Conservation (phyloP, 345 rosid species). For the Iberis pinnata region DNA sequence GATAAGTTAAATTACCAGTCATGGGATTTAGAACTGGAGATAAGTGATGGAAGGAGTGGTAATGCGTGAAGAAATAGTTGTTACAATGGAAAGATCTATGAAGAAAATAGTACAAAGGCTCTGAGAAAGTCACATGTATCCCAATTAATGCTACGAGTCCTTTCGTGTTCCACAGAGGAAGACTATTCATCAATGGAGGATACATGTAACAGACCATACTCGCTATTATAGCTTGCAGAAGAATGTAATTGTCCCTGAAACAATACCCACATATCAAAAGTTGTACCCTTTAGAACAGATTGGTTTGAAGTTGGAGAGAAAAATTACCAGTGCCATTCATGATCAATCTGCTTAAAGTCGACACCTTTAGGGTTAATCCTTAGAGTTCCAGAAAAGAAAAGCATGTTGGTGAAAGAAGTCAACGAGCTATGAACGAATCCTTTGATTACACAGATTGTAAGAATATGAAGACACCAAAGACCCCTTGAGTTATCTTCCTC, state of each 20-base stretch:
- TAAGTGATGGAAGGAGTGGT: constrained; percentile 77
- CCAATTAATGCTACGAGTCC: constrained; percentile 54
- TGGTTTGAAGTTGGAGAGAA: no score
- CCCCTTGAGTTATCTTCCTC: constrained; percentile 35
- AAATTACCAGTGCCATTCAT: constrained; percentile 81
- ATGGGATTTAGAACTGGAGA: constrained; percentile 65
- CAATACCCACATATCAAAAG: constrained; percentile 3
- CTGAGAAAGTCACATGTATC: constrained; percentile 71
- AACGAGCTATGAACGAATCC: constrained; percentile 29
- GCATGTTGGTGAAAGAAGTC: constrained; percentile 50
- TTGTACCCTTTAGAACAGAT: no score
- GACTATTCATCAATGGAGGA: constrained; percentile 38
- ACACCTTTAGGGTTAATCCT: constrained; percentile 57
- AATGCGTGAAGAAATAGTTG: constrained; percentile 46
- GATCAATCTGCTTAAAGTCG: constrained; percentile 85
- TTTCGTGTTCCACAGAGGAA: constrained; percentile 63
- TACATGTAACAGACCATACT: constrained; percentile 43
- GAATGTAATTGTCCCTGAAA: constrained; percentile 83
- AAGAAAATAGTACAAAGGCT: constrained; percentile 67
- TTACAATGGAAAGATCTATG: constrained; percentile 55
- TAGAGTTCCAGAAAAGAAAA: constrained; percentile 46
- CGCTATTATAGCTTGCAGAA: constrained; percentile 71
- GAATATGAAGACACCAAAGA: constrained; percentile 61
- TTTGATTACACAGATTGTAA: constrained; percentile 47
- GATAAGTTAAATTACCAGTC: constrained; percentile 73